Evolutionary conservation across 1,284 basidiomycete species (phyloP), one percentile per base, ranked within the genome.

Genomic region (Rhodotorula sp.): DNA sequence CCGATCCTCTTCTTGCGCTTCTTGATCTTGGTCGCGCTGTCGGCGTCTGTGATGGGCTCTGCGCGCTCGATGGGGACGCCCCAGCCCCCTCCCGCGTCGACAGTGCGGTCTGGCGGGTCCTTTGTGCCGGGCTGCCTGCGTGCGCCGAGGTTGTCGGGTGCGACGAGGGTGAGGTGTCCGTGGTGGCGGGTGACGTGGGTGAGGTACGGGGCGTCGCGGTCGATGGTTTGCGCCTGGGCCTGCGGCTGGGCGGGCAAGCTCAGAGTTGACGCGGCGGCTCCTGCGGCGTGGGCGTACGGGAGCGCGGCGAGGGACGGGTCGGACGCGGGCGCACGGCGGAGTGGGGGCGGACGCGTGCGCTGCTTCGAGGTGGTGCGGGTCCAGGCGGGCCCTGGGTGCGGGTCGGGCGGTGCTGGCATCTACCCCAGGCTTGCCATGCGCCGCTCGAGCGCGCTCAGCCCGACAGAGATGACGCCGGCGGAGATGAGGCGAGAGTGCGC

Each of bases 101-200:
- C 25, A 13, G 56, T 50, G 1, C 9, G 6, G 15, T 25, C 29
- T 1, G 70, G 66, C 10, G 61, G 34, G 61, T 75, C 73, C 19
- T 60, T 37, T 3, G 65, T 69, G 10, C 68, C 73, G 1, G 70
- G 50, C 32, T 68, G 66, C 7, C 74, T 32, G 8, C 67, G 46
- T 9, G 48, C 25, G 22, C 71, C 73, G 44, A 66, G 41, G 60
- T 77, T 77, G 64, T 75, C 73, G 10, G 76, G 73, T 0, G 73
- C 69, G n/a, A 72, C 61, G 63, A 77, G 74, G 29, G 76, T 75
- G 19, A 67, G 32, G 17, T 68, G 64, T 6, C 73, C 73, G 57
- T 72, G 73, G 34, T 70, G 68, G 15, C 66, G 67, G n/a, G 70
- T 64, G 60, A 69, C 59, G 46, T 77, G 76, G 13, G 76, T 71